Evolutionary conservation across 2,329 filamentous ascomycete species (phyloP), one percentile per base, ranked within the genome.

Genomic region (Fusarium sp.): DNA sequence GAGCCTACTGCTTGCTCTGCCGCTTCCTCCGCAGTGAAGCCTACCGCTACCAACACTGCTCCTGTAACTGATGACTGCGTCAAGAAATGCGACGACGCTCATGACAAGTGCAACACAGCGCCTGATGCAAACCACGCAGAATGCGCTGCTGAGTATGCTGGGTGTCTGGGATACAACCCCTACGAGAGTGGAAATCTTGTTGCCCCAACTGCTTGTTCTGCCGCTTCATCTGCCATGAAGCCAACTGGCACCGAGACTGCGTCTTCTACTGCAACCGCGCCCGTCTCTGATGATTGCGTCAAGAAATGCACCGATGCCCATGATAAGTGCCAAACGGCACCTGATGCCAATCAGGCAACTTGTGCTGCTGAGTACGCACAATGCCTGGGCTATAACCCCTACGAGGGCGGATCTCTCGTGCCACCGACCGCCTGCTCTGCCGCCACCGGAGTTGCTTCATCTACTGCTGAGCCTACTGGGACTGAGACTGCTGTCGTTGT

Each of bases 351-450:
- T 18, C 61, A 64, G 1, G 58, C 61, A 1, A n/a, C 11, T 0
- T 64, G 61, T n/a, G 50, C 44, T 5, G 51, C 61, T 11, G 38
- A 64, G n/a, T 64, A 15, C 2, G 38, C 61, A 3, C 3, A 28
- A 11, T 64, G 61, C 3, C n/a, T 64, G 0, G 58, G 58, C 4
- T 64, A 64, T 13, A 63, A 63, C 38, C 60, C 60, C 22, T 24
- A 24, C 7, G 22, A 24, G 22, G 4, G 22, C 22, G 22, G 22
- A 24, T 24, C 22, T 24, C 22, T 24, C 22, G 22, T 24, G 22
- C 22, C 22, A 24, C 22, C 22, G 22, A 24, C 22, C 3, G 22
- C 22, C 22, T 24, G 22, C 22, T 24, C 22, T 24, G 22, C 26
- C 28, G 28, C 28, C 28, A 31, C 28, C 13, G 28, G 28, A 31